These are phyloP conservation scores for Tetrahymena borealis DNA, from an alignment of 73 alveolate species.

Conservation along the genomic window DNA sequence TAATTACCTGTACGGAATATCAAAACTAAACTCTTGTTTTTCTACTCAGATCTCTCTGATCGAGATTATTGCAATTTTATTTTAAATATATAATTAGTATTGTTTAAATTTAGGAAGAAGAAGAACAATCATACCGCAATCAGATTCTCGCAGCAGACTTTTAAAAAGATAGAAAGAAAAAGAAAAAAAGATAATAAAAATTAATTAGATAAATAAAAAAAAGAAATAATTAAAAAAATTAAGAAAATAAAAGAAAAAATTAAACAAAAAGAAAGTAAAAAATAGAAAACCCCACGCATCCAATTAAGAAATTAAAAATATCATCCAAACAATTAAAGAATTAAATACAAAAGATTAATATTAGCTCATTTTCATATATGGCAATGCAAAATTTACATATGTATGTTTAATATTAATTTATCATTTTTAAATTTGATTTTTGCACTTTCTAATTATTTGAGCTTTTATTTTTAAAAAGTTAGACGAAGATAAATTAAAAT, in stretches of 20 bases:
- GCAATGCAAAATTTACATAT: no score
- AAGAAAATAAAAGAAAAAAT: background rate
- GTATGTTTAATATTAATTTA: no score
- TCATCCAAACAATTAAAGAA: background rate
- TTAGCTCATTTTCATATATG: no score
- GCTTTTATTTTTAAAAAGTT: no score
- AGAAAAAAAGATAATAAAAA: background rate
- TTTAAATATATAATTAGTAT: background rate
- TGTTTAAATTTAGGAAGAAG: background rate
- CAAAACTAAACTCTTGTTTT: background rate
- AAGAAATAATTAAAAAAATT: background rate
- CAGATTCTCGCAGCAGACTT: slow-evolving; percentile 1
- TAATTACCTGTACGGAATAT: background rate
- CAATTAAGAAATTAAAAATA: background rate
- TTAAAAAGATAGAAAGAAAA: background rate
- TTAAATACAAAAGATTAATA: no score
- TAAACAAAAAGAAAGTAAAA: background rate
- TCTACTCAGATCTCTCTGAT: background rate
- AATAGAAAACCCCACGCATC: background rate
- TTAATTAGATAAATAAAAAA: background rate
- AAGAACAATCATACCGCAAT: background rate
- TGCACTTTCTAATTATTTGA: no score
- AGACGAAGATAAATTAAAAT: no score
- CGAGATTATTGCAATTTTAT: background rate
- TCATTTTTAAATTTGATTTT: no score